Percentiles rank a stretch among this genome's conserved stretches.
phyloP scores from a whole-genome alignment of 768 basidiomycete genomes.

The Lactifluus piperatus region DNA sequence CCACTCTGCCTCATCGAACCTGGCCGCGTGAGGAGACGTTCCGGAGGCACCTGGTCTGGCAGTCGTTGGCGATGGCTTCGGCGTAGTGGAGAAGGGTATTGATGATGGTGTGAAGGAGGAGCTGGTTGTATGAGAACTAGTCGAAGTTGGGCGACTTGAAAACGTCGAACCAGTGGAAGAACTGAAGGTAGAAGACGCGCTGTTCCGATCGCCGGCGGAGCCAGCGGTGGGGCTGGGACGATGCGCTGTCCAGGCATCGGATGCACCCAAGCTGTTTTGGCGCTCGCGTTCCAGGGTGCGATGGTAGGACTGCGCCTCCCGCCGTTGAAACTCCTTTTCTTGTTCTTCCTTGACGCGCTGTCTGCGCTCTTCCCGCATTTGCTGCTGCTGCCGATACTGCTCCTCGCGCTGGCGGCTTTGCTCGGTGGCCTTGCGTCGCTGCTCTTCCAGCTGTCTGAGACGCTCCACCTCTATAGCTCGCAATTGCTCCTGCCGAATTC shows the following conservation, averaged over 20 bases:
- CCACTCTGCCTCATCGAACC: slow-evolving; percentile 45
- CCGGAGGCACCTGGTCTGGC: slow-evolving; percentile 11
- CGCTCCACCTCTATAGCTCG: too few relatives aligned
- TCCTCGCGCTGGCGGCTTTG: too few relatives aligned
- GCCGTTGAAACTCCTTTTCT: slow-evolving; percentile 22
- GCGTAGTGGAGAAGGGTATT: slow-evolving; percentile 6
- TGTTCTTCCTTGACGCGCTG: slow-evolving; percentile 29
- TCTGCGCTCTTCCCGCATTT: background rate
- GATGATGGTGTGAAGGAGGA: slow-evolving; percentile 6
- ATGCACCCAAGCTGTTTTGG: slow-evolving; percentile 24
- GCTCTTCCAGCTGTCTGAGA: too few relatives aligned
- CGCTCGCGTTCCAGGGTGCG: slow-evolving; percentile 20
- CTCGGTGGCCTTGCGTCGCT: too few relatives aligned
- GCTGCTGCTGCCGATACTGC: too few relatives aligned
- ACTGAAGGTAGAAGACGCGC: slow-evolving; percentile 19
- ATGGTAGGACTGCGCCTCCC: slow-evolving; percentile 15
- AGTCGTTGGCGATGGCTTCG: slow-evolving; percentile 4
- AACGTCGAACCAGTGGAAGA: slow-evolving; percentile 15
- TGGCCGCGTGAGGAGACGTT: slow-evolving; percentile 20
- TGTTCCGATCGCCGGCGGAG: slow-evolving; percentile 12
- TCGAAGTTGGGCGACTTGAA: slow-evolving; percentile 17
- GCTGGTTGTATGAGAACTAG: slow-evolving; percentile 13
- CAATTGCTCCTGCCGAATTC: slow-evolving; percentile 7
- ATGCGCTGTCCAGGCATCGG: slow-evolving; percentile 17
- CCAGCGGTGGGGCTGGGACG: slow-evolving; percentile 22